Evolutionary conservation across 78 protist genomes (phyloP).

Genomic region (Dictyostelium intermedium): DNA sequence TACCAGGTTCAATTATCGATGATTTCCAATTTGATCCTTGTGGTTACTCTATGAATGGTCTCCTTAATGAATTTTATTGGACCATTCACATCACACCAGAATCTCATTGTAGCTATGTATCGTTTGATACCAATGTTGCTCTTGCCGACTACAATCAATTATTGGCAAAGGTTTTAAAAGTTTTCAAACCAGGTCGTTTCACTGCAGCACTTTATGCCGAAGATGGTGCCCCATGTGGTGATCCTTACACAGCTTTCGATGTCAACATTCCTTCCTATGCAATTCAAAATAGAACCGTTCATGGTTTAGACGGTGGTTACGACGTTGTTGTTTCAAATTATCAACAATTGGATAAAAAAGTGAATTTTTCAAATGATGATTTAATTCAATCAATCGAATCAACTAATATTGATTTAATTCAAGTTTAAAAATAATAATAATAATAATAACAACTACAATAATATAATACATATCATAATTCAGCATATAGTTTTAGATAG

Average conservation of each 20-base stretch:
- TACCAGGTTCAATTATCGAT: constrained; percentile 79
- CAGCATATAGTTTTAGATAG: not conserved
- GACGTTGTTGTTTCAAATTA: constrained; percentile 72
- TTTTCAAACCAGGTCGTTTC: constrained; percentile 80
- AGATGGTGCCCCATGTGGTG: constrained; percentile 69
- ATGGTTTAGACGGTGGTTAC: constrained; percentile 76
- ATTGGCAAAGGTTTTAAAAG: constrained; percentile 42
- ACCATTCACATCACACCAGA: constrained; percentile 88
- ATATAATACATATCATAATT: too few species aligned
- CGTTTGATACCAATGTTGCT: constrained; percentile 79
- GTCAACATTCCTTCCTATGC: not conserved
- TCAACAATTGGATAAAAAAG: not conserved
- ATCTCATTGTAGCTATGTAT: constrained; percentile 66
- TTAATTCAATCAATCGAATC: not conserved
- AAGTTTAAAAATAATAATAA: constrained; percentile 1
- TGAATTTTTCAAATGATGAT: not conserved
- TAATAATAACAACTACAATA: not conserved
- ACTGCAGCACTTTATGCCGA: constrained; percentile 63
- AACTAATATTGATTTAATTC: constrained; percentile 7
- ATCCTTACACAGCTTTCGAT: constrained; percentile 49
- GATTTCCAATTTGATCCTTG: constrained; percentile 93
- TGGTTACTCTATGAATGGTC: constrained; percentile 97
- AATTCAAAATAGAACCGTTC: constrained; percentile 69
- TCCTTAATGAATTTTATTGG: constrained; percentile 54
- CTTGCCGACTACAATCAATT: constrained; percentile 46